phyloP scores from a whole-genome alignment of 176 grass and related monocot species.

The Cymbopogon citratus region DNA sequence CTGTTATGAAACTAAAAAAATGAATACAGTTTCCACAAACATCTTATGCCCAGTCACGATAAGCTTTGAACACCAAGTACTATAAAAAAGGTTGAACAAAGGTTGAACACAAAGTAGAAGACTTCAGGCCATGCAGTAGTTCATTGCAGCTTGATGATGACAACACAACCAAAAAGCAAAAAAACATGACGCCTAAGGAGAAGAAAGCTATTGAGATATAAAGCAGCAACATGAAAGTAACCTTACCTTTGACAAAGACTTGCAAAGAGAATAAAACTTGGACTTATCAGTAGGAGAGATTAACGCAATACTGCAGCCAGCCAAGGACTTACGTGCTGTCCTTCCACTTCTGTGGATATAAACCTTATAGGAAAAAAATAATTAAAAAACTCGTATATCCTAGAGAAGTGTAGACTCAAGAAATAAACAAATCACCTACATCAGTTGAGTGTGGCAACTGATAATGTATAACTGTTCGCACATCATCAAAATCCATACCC shows the following conservation, averaged over 20 bases:
- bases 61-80: not conserved
- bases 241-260: conserved; percentile 76
- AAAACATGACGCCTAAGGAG: not conserved
- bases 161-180: not conserved
- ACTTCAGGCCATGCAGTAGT: not conserved
- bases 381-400: not conserved
- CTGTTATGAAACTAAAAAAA: not conserved
- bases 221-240: conserved; percentile 6
- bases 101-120: not conserved
- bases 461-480: conserved; percentile 90
- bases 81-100: not conserved
- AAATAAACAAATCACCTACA: conserved; percentile 43
- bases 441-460: conserved; percentile 88
- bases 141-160: not conserved
- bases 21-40: not conserved
- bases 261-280: conserved; percentile 83
- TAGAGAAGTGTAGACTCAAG: not conserved
- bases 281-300: conserved; percentile 76
- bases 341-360: conserved; percentile 99
- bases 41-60: not conserved
- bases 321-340: conserved; percentile 68
- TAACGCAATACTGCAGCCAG: conserved; percentile 83
- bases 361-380: conserved; percentile 42
- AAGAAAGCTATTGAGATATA: not conserved
- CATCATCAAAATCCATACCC: conserved; percentile 85